Percentiles rank a stretch among this genome's conserved stretches.
phyloP scores from a whole-genome alignment of 2,329 filamentous ascomycete genomes.

The Fusarium stilboides region DNA sequence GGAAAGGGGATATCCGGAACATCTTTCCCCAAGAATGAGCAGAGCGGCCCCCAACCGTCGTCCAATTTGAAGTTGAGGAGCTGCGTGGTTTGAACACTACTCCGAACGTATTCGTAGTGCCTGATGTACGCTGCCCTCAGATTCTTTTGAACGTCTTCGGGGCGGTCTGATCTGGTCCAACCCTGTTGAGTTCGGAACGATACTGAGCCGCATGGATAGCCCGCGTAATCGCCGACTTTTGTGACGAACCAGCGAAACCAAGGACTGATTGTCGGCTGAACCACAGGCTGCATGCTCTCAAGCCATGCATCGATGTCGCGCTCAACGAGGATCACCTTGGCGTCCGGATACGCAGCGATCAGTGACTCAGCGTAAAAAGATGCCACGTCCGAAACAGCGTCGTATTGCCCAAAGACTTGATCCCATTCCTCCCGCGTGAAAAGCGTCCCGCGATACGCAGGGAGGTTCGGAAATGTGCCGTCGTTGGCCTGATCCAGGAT shows the following conservation, averaged over 20 bases:
- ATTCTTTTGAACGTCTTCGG: background rate
- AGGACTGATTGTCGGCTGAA: background rate
- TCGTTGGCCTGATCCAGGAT: constrained; percentile 16
- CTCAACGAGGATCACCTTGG: background rate
- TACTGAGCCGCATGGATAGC: background rate
- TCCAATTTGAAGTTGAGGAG: background rate
- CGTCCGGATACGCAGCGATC: constrained; percentile 16
- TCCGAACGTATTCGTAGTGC: background rate
- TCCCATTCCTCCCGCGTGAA: constrained; percentile 45
- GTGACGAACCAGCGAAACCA: background rate
- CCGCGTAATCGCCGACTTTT: background rate
- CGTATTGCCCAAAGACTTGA: constrained; percentile 41
- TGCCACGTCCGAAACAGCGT: constrained; percentile 48
- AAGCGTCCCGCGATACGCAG: constrained; percentile 31
- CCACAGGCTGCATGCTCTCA: background rate
- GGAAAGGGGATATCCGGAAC: background rate
- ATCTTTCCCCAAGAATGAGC: background rate
- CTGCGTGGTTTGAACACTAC: background rate
- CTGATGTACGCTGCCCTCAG: background rate
- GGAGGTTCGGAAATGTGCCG: constrained; percentile 29
- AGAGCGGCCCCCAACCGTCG: background rate
- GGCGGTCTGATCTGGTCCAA: background rate
- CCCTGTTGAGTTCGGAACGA: background rate
- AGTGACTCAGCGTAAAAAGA: constrained; percentile 44
- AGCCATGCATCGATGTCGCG: background rate